A percentile compares a stretch with the other conserved stretches of the same genome.
Evolutionary conservation across 2,329 filamentous ascomycete genomes (phyloP).

Genomic region (Fusarium sp.): DNA sequence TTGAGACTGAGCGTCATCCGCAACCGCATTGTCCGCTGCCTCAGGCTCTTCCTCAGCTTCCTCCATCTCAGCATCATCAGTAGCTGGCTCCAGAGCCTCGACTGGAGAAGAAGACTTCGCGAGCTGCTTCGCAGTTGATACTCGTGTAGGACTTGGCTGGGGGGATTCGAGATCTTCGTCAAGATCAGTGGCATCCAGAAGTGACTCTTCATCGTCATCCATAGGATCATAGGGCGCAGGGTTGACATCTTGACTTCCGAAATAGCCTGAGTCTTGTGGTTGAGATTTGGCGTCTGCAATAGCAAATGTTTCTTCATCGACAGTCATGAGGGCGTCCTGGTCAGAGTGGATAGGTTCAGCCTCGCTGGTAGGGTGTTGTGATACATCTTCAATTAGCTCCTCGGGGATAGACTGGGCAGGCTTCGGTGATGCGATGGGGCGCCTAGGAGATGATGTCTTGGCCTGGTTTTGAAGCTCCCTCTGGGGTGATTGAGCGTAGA

Average conservation of each 20-base stretch:
- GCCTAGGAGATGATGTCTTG: constrained; percentile 49
- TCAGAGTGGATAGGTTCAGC: constrained; percentile 15
- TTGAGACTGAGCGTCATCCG: constrained; percentile 66
- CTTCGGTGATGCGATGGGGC: constrained; percentile 49
- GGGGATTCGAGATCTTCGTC: constrained; percentile 32
- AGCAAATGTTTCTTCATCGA: constrained; percentile 1
- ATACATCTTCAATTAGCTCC: constrained; percentile 1
- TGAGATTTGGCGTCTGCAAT: constrained; percentile 17
- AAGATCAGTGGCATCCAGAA: constrained; percentile 33
- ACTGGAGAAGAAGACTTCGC: constrained; percentile 49
- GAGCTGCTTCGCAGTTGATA: background rate
- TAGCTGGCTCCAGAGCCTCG: constrained; percentile 34
- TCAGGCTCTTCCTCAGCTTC: constrained; percentile 23
- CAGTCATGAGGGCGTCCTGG: constrained; percentile 20
- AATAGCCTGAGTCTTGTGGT: constrained; percentile 73
- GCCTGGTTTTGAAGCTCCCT: constrained; percentile 52
- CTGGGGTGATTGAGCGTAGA: constrained; percentile 63
- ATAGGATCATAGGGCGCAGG: constrained; percentile 41
- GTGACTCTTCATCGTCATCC: constrained; percentile 32
- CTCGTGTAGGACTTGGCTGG: constrained; percentile 41
- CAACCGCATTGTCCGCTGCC: constrained; percentile 18
- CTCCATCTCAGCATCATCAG: constrained; percentile 11
- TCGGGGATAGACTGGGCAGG: constrained; percentile 28
- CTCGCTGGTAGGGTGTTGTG: constrained; percentile 13
- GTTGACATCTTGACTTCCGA: constrained; percentile 68